phyloP scores from a whole-genome alignment of 1,284 basidiomycete species.

The Clitocybe nebularis region DNA sequence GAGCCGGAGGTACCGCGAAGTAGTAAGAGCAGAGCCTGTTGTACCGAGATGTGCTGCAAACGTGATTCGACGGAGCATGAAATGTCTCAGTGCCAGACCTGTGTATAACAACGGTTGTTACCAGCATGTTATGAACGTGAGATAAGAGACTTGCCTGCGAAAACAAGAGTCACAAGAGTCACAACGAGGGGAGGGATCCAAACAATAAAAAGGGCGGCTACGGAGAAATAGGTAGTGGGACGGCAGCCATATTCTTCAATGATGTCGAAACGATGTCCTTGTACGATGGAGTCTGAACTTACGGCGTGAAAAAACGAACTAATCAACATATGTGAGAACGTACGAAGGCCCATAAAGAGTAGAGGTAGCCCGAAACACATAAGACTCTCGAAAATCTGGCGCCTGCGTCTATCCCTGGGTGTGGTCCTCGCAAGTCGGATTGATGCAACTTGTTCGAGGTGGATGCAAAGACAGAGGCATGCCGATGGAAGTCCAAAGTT shows the following conservation, averaged over 20 bases:
- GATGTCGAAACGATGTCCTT: constrained; percentile 41
- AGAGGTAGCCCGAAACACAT: constrained; percentile 49
- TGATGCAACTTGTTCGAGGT: constrained; percentile 43
- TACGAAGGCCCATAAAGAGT: constrained; percentile 47
- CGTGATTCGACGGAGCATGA: constrained; percentile 23
- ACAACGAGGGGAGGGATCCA: constrained; percentile 30
- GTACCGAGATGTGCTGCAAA: constrained; percentile 23
- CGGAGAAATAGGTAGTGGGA: constrained; percentile 29
- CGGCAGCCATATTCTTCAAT: constrained; percentile 35
- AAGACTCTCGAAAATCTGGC: constrained; percentile 37
- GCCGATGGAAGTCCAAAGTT: constrained; percentile 51
- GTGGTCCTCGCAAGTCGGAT: constrained; percentile 25
- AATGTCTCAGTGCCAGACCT: constrained; percentile 27
- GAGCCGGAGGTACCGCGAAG: constrained; percentile 49
- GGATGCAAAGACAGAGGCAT: constrained; percentile 50
- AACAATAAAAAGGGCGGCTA: constrained; percentile 29
- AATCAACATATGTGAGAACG: constrained; percentile 20
- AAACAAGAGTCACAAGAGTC: constrained; percentile 31
- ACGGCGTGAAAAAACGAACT: not conserved
- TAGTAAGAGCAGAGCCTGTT: constrained; percentile 22
- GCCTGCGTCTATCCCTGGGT: constrained; percentile 27
- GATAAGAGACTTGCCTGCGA: constrained; percentile 26
- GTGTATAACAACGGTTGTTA: not conserved
- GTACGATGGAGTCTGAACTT: constrained; percentile 36
- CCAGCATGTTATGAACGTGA: not conserved